phyloP scores from a whole-genome alignment of 73 alveolate genomes.

The Tetrahymena thermophila region DNA sequence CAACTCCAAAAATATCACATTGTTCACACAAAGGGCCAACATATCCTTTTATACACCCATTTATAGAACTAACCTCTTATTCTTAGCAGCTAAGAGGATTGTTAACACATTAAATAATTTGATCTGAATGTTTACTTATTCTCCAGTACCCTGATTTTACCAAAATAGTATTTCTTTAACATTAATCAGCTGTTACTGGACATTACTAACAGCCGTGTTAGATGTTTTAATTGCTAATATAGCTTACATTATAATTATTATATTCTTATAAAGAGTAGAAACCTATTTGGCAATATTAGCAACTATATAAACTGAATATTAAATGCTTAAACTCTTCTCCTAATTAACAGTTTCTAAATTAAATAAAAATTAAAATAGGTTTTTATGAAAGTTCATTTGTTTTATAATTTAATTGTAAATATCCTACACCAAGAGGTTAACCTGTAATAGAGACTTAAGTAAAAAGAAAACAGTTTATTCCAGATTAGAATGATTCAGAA shows the following conservation, averaged over 20 bases:
- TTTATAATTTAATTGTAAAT: too few relatives aligned
- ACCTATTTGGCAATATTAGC: background rate
- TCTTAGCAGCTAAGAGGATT: background rate
- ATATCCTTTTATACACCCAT: background rate
- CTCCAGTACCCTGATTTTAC: background rate
- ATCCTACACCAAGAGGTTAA: background rate
- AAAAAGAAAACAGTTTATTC: too few relatives aligned
- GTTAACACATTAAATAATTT: background rate
- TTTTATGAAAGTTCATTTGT: background rate
- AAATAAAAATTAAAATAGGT: background rate
- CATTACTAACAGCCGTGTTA: background rate
- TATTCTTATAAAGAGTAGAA: background rate
- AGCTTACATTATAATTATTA: too few relatives aligned
- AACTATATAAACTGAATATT: background rate
- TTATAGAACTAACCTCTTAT: background rate
- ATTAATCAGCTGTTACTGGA: background rate
- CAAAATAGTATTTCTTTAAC: background rate
- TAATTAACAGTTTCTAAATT: background rate
- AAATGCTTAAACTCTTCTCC: background rate
- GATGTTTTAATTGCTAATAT: too few relatives aligned
- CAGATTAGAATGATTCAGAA: background rate
- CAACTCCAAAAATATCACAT: background rate
- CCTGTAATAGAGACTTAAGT: background rate
- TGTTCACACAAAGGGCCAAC: background rate
- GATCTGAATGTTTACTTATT: background rate